Evolutionary conservation across 495 filamentous ascomycete genomes (phyloP).

Genomic region (Aspergillus egyptiacus): DNA sequence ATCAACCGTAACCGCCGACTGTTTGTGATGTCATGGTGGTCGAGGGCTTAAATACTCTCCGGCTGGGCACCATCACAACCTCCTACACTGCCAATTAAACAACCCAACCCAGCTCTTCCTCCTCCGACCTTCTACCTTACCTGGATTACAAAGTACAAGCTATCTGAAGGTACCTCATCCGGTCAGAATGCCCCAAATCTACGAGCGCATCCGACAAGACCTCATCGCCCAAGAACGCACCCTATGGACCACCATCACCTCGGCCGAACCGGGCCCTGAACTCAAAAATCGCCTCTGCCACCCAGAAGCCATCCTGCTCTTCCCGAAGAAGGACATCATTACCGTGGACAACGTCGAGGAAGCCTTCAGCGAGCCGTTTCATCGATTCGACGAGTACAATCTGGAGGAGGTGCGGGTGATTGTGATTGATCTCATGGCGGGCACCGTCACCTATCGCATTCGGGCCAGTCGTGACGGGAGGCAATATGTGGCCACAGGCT

Average conservation of each 20-base stretch:
- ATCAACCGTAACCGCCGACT: too few relatives aligned
- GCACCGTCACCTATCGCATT: conserved; percentile 31
- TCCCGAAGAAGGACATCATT: conserved; percentile 34
- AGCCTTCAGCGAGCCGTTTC: conserved; percentile 34
- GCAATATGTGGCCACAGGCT: conserved; percentile 15
- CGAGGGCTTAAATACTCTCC: conserved; percentile 1
- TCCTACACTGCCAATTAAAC: too few relatives aligned
- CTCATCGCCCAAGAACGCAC: conserved; percentile 34
- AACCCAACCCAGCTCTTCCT: too few relatives aligned
- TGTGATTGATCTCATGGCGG: conserved; percentile 44
- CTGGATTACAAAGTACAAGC: neutral
- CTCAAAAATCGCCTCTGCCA: conserved; percentile 33
- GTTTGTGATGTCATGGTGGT: conserved; percentile 10
- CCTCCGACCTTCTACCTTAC: too few relatives aligned
- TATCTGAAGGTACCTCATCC: too few relatives aligned
- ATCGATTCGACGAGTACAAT: conserved; percentile 39
- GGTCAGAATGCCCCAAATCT: conserved; percentile 30
- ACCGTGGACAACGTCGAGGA: conserved; percentile 30
- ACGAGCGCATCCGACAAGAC: conserved; percentile 42
- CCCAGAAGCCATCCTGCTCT: conserved; percentile 32
- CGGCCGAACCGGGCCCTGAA: conserved; percentile 36
- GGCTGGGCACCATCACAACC: too few relatives aligned
- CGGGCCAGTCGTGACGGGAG: conserved; percentile 2
- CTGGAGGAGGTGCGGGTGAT: conserved; percentile 35
- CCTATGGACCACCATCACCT: conserved; percentile 42